Evolutionary conservation across 2,329 filamentous ascomycete genomes (phyloP), one percentile per base, ranked within the genome.

Genomic region (Hypoxylon sp.): DNA sequence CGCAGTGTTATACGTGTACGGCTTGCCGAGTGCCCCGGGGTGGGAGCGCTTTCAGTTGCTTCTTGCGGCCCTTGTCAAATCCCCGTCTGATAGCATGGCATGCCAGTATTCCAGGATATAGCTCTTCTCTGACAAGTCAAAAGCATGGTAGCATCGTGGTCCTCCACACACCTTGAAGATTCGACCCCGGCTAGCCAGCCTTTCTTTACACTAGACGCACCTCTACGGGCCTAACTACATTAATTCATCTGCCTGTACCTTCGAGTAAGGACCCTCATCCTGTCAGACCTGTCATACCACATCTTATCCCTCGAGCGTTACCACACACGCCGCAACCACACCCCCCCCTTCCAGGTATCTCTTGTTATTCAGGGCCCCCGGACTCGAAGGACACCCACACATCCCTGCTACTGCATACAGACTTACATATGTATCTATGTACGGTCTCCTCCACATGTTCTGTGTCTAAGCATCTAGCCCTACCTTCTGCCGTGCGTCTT

Each of bases 331-430:
- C 59, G 11, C 37, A 41, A 41, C 37, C 4, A n/a, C n/a, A 6
- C 37, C 17, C 70, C 70, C 74, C 70, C 69, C 70, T 61, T 71
- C 71, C 68, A 72, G 56, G 68, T 70, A 71, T 71, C 65, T 69
- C 61, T 63, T 67, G 54, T 64, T 62, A 63, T 69, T 72, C 68
- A 68, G 70, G 68, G 62, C 68, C 70, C 71, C 72, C 70, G 71
- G 69, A 69, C 71, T 73, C 61, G 62, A 70, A 65, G 65, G 72
- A 67, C 70, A 72, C 69, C 69, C 65, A 65, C 71, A 65, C 57
- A 77, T 74, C 78, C 77, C 72, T 78, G 76, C 71, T 73, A 65
- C 69, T 76, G 78, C 73, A 78, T 77, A n/a, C n/a, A 76, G 70
- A 74, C 72, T 72, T 76, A 74, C 75, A 77, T 77, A 78, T 77